Evolutionary conservation across 1,284 basidiomycete genomes (phyloP).

Genomic region (Fomes fomentarius): DNA sequence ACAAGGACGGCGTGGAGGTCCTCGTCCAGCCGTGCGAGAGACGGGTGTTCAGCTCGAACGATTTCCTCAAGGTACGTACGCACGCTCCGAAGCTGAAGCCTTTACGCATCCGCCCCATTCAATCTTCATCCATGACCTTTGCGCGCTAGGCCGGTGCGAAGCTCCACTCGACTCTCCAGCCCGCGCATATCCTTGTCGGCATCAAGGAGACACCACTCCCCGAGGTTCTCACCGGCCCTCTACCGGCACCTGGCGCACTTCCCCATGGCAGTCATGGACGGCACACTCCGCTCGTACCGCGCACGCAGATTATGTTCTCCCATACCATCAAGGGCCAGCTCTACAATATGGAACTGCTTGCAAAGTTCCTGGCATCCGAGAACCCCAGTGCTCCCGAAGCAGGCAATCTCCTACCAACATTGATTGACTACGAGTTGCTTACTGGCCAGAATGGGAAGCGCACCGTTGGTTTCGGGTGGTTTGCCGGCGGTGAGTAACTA

Average conservation of each 20-base stretch:
- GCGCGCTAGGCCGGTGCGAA: slow-evolving; percentile 72
- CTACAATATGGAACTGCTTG: slow-evolving; percentile 83
- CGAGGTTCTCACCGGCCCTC: slow-evolving; percentile 56
- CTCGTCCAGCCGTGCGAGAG: slow-evolving; percentile 78
- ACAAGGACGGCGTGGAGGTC: slow-evolving; percentile 62
- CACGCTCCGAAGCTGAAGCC: not conserved
- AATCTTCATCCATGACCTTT: not conserved
- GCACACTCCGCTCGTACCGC: slow-evolving; percentile 32
- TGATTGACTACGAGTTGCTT: slow-evolving; percentile 88
- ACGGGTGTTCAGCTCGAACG: slow-evolving; percentile 68
- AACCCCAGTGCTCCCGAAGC: slow-evolving; percentile 21
- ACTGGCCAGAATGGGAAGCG: slow-evolving; percentile 67
- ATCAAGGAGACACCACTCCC: slow-evolving; percentile 85
- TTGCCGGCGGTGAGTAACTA: slow-evolving; percentile 71
- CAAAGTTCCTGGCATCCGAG: slow-evolving; percentile 56
- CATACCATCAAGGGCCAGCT: slow-evolving; percentile 87
- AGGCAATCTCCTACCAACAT: slow-evolving; percentile 44
- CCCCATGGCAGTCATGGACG: slow-evolving; percentile 16
- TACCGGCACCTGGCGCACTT: slow-evolving; percentile 29
- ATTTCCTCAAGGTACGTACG: slow-evolving; percentile 67
- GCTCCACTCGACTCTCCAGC: slow-evolving; percentile 57
- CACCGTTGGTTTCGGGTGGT: slow-evolving; percentile 89
- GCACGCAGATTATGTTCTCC: slow-evolving; percentile 87
- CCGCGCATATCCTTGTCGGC: slow-evolving; percentile 79
- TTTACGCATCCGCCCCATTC: not conserved